A percentile compares a stretch with the other conserved stretches of the same genome.
phyloP scores from a whole-genome alignment of 257 asterid genomes.

The Hygrophila difformis region DNA sequence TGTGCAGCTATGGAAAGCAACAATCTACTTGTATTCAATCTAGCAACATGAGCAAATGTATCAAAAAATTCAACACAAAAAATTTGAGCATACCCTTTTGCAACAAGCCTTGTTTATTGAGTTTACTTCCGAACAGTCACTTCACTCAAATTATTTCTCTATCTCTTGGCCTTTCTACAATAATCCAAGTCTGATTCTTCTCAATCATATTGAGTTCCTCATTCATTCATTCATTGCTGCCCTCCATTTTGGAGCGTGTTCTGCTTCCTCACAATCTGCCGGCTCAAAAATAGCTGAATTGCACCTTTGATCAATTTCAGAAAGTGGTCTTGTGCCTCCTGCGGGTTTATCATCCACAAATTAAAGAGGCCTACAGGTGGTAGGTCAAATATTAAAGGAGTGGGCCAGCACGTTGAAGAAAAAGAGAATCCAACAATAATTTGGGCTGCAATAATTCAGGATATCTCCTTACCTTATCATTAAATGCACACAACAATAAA shows the following conservation, averaged over 20 bases:
- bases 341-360: neutral
- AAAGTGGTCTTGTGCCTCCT: neutral
- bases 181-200: constrained; percentile 3
- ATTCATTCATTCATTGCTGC: neutral
- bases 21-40: neutral
- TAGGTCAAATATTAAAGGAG: too few relatives aligned
- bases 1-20: neutral
- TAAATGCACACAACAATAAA: too few relatives aligned
- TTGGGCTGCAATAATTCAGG: too few relatives aligned
- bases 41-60: constrained; percentile 8
- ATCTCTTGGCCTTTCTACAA: neutral
- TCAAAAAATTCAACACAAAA: neutral
- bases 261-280: neutral
- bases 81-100: neutral
- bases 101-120: neutral
- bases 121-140: neutral
- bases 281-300: neutral
- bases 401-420: too few relatives aligned
- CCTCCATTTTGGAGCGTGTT: neutral
- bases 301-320: constrained; percentile 7
- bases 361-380: too few relatives aligned
- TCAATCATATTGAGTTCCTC: neutral
- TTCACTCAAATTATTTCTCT: neutral
- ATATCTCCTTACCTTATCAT: too few relatives aligned
- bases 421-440: too few relatives aligned